phyloP scores from a whole-genome alignment of 2,329 filamentous ascomycete species.

The Cryphonectria naterciae region DNA sequence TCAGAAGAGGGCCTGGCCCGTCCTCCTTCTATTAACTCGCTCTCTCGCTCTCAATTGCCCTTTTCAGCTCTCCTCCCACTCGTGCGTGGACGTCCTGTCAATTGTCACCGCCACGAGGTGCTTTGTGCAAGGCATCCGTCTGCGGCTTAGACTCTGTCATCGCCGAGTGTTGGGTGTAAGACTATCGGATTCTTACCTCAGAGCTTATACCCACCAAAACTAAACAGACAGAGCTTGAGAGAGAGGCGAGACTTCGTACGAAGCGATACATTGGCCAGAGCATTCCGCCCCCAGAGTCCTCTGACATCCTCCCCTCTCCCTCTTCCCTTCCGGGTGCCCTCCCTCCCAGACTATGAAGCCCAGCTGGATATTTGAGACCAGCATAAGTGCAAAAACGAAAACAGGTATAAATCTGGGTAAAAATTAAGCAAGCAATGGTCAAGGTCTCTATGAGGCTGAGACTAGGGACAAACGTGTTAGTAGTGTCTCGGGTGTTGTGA shows the following conservation, averaged over 20 bases:
- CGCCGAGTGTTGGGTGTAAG: not conserved
- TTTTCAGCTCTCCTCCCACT: not conserved
- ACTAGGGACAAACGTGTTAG: not conserved
- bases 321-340: not conserved
- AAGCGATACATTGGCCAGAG: not conserved
- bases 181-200: conserved; percentile 1
- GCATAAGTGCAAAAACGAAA: not conserved
- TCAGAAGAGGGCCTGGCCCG: not conserved
- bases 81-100: not conserved
- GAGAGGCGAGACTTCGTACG: not conserved
- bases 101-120: not conserved
- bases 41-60: not conserved
- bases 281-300: not conserved
- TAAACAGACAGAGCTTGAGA: not conserved
- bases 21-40: not conserved
- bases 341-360: not conserved
- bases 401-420: not conserved
- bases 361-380: not conserved
- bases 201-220: not conserved
- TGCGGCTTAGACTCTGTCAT: not conserved
- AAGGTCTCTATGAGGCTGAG: not conserved
- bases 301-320: no score
- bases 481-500: not conserved
- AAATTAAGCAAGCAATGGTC: not conserved
- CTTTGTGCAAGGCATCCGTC: not conserved